Evolutionary conservation across 2,329 filamentous ascomycete species (phyloP), one percentile per base, ranked within the genome.

Genomic region (Colletotrichum acutatum): DNA sequence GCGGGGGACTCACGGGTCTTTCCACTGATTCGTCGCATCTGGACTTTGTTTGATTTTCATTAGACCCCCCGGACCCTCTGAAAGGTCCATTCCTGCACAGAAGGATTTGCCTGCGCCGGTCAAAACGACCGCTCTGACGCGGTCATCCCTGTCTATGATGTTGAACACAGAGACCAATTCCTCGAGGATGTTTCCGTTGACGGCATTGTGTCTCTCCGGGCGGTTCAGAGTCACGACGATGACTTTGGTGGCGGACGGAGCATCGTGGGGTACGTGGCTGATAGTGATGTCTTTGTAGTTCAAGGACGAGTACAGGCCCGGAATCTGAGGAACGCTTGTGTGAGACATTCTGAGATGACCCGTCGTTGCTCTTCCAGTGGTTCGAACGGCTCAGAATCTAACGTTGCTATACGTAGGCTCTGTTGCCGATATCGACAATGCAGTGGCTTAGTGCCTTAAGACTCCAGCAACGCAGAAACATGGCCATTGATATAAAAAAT

Each of bases 251-350:
- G 57, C 61, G 7, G 56, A 11, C 1, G 65, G 68, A 11, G 71
- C 61, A 1, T 57, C 49, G 12, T 56, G 32, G 1, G 74, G 74
- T 4, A 74, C 57, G 24, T 75, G 58, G 28, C 64, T 53, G 9
- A 74, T 30, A 0, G 57, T 4, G 1, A 75, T 75, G n/a, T 74
- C 71, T 9, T 71, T 62, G 61, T 46, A 74, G 22, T 34, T 16
- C 0, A 69, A 26, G 32, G 63, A 53, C 16, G 58, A 19, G 19
- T 75, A 74, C 9, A 62, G 54, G 9, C 56, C 8, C 0, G 71
- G 67, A 0, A 71, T 28, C 7, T 7, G 34, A 5, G 11, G 19
- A 11, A 32, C n/a, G 1, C 2, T 49, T 16, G 52, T 26, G 2
- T 30, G 3, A 30, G 22, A 42, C 56, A 66, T 61, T 16, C 2